Conservation (phyloP, 2,329 filamentous ascomycete species). For the Intubia oerlemansii region DNA sequence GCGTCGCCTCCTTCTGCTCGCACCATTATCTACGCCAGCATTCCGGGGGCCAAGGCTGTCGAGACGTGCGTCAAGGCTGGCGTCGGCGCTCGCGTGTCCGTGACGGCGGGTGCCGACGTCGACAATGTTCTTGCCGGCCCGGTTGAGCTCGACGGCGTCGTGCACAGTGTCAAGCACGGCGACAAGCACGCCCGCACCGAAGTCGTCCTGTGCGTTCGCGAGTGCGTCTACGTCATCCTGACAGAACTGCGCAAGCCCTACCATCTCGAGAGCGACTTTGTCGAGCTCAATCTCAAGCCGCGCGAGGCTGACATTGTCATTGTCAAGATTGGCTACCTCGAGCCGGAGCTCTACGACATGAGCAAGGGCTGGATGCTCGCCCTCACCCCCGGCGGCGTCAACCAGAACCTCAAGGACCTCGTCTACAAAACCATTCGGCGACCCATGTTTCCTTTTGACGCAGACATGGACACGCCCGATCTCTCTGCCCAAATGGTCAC, state of each 20-base stretch:
- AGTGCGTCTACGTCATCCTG: slow-evolving; percentile 22
- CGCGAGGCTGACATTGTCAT: slow-evolving; percentile 26
- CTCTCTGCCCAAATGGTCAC: slow-evolving; percentile 9
- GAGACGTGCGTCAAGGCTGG: slow-evolving; percentile 20
- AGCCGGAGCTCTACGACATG: slow-evolving; percentile 32
- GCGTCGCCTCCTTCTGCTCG: no score
- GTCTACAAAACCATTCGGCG: slow-evolving; percentile 24
- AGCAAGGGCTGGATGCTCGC: slow-evolving; percentile 30
- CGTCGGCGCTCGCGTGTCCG: slow-evolving; percentile 23
- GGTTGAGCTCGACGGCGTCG: slow-evolving; percentile 25
- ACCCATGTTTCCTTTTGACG: slow-evolving; percentile 20
- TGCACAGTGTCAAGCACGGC: slow-evolving; percentile 27
- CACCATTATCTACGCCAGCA: slow-evolving; percentile 28
- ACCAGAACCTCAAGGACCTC: slow-evolving; percentile 26
- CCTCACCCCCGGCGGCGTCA: slow-evolving; percentile 29
- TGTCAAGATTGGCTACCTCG: slow-evolving; percentile 33
- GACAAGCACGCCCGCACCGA: slow-evolving; percentile 25
- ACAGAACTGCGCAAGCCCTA: slow-evolving; percentile 31
- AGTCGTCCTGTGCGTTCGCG: slow-evolving; percentile 25
- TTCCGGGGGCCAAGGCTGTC: slow-evolving; percentile 24
- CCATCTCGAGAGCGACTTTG: slow-evolving; percentile 29
- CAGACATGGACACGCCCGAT: slow-evolving; percentile 7
- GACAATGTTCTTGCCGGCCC: slow-evolving; percentile 25
- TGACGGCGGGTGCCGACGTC: slow-evolving; percentile 27
- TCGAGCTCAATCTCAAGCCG: slow-evolving; percentile 22